These are phyloP conservation scores for Hericium rajendrae DNA, from an alignment of 768 basidiomycete species.

Conservation along the genomic window DNA sequence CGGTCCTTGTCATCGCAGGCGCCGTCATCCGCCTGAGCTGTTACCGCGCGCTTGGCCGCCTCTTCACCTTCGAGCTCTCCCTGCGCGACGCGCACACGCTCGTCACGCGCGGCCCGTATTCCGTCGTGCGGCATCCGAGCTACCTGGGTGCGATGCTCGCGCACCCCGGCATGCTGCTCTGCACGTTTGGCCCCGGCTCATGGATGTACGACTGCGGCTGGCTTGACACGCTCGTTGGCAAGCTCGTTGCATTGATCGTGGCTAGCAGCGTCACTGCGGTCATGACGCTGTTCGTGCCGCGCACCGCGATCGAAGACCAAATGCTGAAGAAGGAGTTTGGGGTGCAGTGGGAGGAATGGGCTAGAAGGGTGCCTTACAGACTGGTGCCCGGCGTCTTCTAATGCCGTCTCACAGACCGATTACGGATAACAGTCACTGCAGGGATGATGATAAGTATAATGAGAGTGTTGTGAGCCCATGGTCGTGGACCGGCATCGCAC, in stretches of 20 bases:
- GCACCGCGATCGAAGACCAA: background rate
- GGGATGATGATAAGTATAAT: too few species aligned
- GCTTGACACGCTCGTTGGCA: constrained; percentile 6
- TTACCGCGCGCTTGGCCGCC: constrained; percentile 17
- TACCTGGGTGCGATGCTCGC: constrained; percentile 13
- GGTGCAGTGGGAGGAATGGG: constrained; percentile 1
- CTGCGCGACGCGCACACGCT: constrained; percentile 17
- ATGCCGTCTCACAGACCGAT: background rate
- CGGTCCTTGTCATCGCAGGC: constrained; percentile 6
- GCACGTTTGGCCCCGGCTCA: constrained; percentile 6
- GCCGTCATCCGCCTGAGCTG: constrained; percentile 10
- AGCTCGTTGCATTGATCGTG: constrained; percentile 2
- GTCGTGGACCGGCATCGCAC: too few species aligned
- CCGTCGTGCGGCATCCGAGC: constrained; percentile 21
- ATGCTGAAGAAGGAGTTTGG: background rate
- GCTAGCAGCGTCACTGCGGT: background rate
- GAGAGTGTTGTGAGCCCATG: too few species aligned
- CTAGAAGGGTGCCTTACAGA: background rate
- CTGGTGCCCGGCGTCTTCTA: background rate
- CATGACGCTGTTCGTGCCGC: background rate
- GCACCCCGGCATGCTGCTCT: constrained; percentile 4
- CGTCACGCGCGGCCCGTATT: constrained; percentile 20
- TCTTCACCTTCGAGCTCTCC: constrained; percentile 22
- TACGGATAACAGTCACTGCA: too few species aligned
- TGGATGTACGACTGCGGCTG: constrained; percentile 12